Evolutionary conservation across 1,139 yeast species (phyloP).

Genomic region (Yamadazyma membranifaciens): DNA sequence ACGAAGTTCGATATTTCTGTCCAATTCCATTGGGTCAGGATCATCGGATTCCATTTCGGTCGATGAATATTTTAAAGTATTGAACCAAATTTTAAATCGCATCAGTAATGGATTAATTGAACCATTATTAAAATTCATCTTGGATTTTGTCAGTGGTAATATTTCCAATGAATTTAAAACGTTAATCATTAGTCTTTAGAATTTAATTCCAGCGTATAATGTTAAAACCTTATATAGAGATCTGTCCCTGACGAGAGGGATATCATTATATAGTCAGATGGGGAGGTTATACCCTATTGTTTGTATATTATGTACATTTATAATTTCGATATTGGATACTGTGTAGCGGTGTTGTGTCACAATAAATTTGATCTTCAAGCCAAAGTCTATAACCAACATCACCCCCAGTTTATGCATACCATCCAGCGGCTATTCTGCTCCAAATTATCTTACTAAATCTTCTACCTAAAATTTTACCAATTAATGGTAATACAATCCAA

Average conservation of each 20-base stretch:
- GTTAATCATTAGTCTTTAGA: slow-evolving; percentile 22
- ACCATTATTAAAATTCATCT: slow-evolving; percentile 35
- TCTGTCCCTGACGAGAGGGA: too few relatives aligned
- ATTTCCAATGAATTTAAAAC: slow-evolving; percentile 30
- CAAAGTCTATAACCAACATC: too few relatives aligned
- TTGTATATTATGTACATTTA: slow-evolving; percentile 1
- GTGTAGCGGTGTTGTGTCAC: too few relatives aligned
- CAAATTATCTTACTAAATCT: slow-evolving; percentile 48
- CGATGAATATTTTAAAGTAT: slow-evolving; percentile 34
- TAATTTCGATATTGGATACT: background rate
- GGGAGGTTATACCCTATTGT: background rate
- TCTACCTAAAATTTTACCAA: slow-evolving; percentile 73
- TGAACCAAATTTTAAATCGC: slow-evolving; percentile 30
- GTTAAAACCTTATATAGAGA: too few relatives aligned
- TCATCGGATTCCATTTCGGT: slow-evolving; percentile 27
- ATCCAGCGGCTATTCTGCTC: slow-evolving; percentile 25
- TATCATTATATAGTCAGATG: too few relatives aligned
- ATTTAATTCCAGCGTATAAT: too few relatives aligned
- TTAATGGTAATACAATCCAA: slow-evolving; percentile 61
- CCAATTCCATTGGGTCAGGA: slow-evolving; percentile 24
- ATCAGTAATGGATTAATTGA: slow-evolving; percentile 36
- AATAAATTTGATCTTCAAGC: too few relatives aligned
- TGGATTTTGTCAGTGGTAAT: slow-evolving; percentile 30
- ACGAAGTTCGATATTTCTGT: slow-evolving; percentile 35
- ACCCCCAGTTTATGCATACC: background rate